These are phyloP conservation scores for Leccinum pachyderme DNA, from an alignment of 1,284 basidiomycete genomes.

Conservation along the genomic window DNA sequence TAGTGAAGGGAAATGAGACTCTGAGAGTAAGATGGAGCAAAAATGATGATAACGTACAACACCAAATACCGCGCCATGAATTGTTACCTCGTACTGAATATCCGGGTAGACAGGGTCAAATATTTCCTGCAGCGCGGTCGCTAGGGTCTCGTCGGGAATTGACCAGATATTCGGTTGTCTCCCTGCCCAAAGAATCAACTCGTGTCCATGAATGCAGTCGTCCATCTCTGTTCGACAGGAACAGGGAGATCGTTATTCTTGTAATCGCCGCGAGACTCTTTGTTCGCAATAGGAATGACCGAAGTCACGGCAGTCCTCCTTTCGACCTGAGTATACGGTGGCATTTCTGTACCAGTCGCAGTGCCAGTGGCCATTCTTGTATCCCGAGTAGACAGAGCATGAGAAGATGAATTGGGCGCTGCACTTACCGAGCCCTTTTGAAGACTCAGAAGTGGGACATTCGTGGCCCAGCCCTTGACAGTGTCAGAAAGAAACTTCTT, in stretches of 20 bases:
- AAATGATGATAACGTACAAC: constrained; percentile 1
- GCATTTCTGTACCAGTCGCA: too few relatives aligned
- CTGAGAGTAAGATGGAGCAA: background rate
- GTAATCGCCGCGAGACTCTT: background rate
- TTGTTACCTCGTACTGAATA: constrained; percentile 1
- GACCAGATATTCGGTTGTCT: constrained; percentile 9
- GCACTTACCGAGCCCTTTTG: background rate
- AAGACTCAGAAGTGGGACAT: background rate
- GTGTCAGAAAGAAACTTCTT: background rate
- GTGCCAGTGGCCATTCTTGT: background rate
- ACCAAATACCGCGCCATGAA: constrained; percentile 3
- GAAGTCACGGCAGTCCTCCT: background rate
- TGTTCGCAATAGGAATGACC: background rate
- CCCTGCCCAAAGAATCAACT: constrained; percentile 9
- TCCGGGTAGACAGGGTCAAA: constrained; percentile 5
- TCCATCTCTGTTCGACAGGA: constrained; percentile 1
- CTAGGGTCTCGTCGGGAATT: constrained; percentile 8
- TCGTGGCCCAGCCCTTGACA: background rate
- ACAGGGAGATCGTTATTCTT: background rate
- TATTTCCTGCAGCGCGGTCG: constrained; percentile 8
- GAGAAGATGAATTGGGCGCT: background rate
- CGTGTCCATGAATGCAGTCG: background rate
- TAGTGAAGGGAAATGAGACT: background rate
- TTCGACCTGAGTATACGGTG: background rate
- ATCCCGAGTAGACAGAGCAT: background rate